phyloP scores from a whole-genome alignment of 2,329 filamentous ascomycete species.

The Nothopassalora personata region DNA sequence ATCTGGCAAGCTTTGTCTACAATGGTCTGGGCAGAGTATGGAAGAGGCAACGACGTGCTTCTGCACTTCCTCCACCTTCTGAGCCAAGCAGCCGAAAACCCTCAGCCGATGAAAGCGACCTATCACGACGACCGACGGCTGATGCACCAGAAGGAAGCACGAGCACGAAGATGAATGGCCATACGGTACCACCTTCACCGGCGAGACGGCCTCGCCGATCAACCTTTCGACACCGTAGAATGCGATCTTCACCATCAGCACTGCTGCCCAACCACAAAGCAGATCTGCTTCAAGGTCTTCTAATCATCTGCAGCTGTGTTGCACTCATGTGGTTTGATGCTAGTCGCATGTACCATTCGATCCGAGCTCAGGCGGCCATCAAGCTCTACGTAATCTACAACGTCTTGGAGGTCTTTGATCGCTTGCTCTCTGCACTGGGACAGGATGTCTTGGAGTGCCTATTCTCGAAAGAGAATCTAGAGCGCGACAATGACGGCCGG shows the following conservation, averaged over 20 bases:
- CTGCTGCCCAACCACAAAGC: conserved; percentile 88
- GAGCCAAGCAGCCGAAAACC: conserved; percentile 14
- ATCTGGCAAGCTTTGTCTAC: conserved; percentile 71
- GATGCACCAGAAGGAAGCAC: neutral
- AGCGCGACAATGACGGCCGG: conserved; percentile 77
- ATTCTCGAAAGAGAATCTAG: conserved; percentile 87
- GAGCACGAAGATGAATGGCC: conserved; percentile 6
- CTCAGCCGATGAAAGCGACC: conserved; percentile 16
- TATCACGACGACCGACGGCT: conserved; percentile 3
- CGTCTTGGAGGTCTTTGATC: conserved; percentile 86
- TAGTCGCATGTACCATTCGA: conserved; percentile 96
- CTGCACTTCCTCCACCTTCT: conserved; percentile 2
- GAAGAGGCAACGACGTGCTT: conserved; percentile 38
- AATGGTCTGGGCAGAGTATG: conserved; percentile 74
- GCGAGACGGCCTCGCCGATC: conserved; percentile 20
- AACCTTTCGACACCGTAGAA: conserved; percentile 60
- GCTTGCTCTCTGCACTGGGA: conserved; percentile 81
- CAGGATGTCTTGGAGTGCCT: conserved; percentile 96
- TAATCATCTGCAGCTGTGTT: conserved; percentile 80
- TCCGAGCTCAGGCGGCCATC: conserved; percentile 91
- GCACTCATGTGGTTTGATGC: conserved; percentile 89
- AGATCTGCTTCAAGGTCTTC: conserved; percentile 81
- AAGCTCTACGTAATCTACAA: conserved; percentile 99
- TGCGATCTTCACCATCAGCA: conserved; percentile 77
- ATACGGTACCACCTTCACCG: conserved; percentile 9